phyloP scores from a whole-genome alignment of 2,329 filamentous ascomycete genomes.

The Neophaeococcomyces mojaviensis region DNA sequence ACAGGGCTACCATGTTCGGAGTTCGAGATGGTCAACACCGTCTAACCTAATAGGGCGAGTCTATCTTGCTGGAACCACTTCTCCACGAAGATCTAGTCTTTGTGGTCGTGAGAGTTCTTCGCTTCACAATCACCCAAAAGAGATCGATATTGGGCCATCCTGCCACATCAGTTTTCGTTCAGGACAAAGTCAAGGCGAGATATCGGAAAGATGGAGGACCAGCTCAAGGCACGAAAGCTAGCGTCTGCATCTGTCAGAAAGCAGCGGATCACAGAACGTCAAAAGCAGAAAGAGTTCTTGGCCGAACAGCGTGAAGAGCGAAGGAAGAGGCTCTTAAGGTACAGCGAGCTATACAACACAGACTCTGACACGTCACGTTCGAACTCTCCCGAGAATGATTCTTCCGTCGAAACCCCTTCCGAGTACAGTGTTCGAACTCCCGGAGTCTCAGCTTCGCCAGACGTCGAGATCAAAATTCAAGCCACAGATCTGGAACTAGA shows the following conservation, averaged over 20 bases:
- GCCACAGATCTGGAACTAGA: background rate
- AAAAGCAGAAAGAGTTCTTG: conserved; percentile 4
- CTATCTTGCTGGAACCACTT: no score
- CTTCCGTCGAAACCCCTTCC: conserved; percentile 3
- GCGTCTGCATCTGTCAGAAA: conserved; percentile 5
- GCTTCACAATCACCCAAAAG: no score
- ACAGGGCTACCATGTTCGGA: no score
- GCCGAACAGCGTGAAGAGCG: conserved; percentile 5
- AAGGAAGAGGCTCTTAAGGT: background rate
- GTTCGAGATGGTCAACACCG: no score
- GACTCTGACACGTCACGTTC: conserved; percentile 2
- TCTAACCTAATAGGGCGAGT: no score
- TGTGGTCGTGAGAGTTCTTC: no score
- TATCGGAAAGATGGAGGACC: conserved; percentile 1
- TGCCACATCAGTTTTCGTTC: no score
- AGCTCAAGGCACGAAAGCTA: conserved; percentile 4
- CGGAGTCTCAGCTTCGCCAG: background rate
- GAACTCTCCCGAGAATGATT: conserved; percentile 7
- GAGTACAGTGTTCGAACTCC: conserved; percentile 6
- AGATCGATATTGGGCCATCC: no score
- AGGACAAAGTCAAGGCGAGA: no score
- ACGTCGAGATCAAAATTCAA: conserved; percentile 2
- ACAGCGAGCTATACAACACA: background rate
- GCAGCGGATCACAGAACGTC: conserved; percentile 4
- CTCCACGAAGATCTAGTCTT: no score